Evolutionary conservation across 2,329 filamentous ascomycete species (phyloP), one percentile per base, ranked within the genome.

Genomic region (Neonectria punicea): DNA sequence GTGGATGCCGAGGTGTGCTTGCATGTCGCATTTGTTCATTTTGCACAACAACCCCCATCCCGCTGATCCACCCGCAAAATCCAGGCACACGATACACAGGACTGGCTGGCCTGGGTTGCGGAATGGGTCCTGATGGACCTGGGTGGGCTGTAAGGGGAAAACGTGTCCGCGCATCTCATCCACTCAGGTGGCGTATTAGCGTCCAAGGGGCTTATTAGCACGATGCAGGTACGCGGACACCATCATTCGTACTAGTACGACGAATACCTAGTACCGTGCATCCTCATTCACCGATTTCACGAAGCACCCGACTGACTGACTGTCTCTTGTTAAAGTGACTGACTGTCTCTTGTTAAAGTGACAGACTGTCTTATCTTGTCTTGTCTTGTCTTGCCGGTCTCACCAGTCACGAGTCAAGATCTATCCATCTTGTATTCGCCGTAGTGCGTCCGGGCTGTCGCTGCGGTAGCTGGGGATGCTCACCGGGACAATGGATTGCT

Each of bases 221-320:
- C 63, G 62, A 63, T 74, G 71, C 71, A 75, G 69, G 67, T 72
- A 74, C 69, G 59, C 65, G 47, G 61, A 32, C 61, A 49, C 57
- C 50, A 55, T 61, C 36, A 55, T 53, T 60, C 46, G 57, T 59
- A 44, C 60, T 32, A 22, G 57, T 59, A 44, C 60, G 22, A 22
- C 8, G 39, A 14, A 36, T 25, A 6, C n/a, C n/a, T n/a, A n/a
- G n/a, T n/a, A n/a, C 25, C 34, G 14, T 16, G 14, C 36, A 14
- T 39, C 5, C 36, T 39, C 13, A 10, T 30, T 30, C 30, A 30
- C 30, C 30, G 30, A 34, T 34, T 34, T 34, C 32, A 34, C 32
- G 2, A 13, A 34, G 10, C n/a, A 7, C 25, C 25, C 25, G 25
- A 25, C 25, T 25, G 2, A 6, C 25, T 25, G 5, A 25, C n/a